These are phyloP conservation scores for Penicillium sp. DNA, from an alignment of 2,329 filamentous ascomycete species.

Conservation along the genomic window DNA sequence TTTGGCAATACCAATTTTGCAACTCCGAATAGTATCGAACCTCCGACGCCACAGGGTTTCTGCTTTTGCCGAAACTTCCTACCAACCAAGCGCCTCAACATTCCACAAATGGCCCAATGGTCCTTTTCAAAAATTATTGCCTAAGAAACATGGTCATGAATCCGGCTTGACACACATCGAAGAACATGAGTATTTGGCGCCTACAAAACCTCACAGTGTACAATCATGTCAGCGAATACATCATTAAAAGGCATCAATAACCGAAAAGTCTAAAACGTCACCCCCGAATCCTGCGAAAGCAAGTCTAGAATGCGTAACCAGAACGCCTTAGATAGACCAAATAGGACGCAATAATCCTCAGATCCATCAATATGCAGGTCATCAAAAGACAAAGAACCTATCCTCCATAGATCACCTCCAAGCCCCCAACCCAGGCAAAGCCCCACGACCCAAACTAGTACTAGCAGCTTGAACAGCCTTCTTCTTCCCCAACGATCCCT, in stretches of 20 bases:
- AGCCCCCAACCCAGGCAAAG: conserved; percentile 39
- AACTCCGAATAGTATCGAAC: too few relatives aligned
- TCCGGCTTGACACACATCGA: neutral
- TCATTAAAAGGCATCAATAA: neutral
- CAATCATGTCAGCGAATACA: neutral
- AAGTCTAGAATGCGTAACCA: conserved; percentile 7
- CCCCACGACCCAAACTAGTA: conserved; percentile 36
- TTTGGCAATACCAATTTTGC: neutral
- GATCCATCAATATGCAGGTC: conserved; percentile 1
- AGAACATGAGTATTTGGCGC: neutral
- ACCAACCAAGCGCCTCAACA: neutral
- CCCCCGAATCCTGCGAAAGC: neutral
- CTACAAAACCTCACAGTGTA: neutral
- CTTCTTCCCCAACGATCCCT: conserved; percentile 43
- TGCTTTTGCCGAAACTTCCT: too few relatives aligned
- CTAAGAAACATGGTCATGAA: neutral
- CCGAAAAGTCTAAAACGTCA: neutral
- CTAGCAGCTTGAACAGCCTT: conserved; percentile 45
- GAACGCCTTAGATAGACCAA: conserved; percentile 12
- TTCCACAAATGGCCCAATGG: neutral
- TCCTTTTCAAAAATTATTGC: neutral
- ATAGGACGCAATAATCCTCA: neutral
- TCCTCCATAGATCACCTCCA: conserved; percentile 33
- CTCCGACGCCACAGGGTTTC: too few relatives aligned
- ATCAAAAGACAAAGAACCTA: neutral